Conservation (phyloP, 495 filamentous ascomycete species). For the Amniculicola lignicola region DNA sequence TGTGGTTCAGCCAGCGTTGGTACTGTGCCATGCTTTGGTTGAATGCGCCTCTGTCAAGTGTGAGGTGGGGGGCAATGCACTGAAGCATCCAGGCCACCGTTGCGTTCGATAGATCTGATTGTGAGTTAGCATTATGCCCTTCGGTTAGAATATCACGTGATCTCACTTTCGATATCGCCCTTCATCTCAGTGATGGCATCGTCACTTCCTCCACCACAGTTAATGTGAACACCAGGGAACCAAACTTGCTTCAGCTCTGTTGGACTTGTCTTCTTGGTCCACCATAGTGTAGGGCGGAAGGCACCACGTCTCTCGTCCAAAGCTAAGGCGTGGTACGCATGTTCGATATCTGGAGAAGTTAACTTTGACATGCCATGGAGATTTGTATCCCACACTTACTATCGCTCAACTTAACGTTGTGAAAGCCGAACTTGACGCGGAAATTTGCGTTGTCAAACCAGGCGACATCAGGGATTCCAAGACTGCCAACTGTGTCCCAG, state of each 20-base stretch:
- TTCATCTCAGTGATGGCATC: conserved; percentile 21
- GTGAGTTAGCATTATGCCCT: neutral
- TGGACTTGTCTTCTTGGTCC: conserved; percentile 33
- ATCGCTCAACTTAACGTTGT: conserved; percentile 29
- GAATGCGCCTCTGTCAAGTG: conserved; percentile 22
- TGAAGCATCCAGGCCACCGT: conserved; percentile 31
- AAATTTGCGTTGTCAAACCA: conserved; percentile 13
- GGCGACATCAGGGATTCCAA: conserved; percentile 38
- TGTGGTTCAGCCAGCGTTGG: conserved; percentile 7
- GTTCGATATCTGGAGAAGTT: conserved; percentile 45
- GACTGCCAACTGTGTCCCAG: conserved; percentile 58
- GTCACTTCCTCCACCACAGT: conserved; percentile 50
- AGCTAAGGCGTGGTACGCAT: conserved; percentile 61
- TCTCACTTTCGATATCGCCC: conserved; percentile 27
- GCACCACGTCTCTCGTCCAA: conserved; percentile 55
- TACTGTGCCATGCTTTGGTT: conserved; percentile 11
- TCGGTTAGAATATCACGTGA: neutral
- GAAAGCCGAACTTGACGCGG: conserved; percentile 27
- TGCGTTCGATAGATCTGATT: conserved; percentile 12
- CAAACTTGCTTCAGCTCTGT: conserved; percentile 50
- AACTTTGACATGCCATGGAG: neutral
- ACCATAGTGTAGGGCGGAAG: conserved; percentile 56
- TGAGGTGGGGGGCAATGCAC: conserved; percentile 26
- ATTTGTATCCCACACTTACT: conserved; percentile 1
- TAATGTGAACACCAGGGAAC: conserved; percentile 56